Evolutionary conservation across 305 asterid genomes (phyloP), one percentile per base, ranked within the genome.

Genomic region (Petunia hybrid): DNA sequence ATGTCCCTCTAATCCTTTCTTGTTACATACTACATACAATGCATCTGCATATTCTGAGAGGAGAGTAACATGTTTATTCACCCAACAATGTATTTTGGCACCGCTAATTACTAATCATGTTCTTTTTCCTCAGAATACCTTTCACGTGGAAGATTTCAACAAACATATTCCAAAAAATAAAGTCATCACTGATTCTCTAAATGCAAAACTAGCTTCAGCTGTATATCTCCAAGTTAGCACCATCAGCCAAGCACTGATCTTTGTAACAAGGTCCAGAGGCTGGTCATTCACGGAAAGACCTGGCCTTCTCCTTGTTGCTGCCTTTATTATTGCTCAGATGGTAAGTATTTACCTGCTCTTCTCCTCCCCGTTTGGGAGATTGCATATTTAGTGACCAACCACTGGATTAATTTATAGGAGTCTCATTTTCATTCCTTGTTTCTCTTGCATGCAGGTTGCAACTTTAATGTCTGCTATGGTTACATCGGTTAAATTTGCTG

Each of bases 231-330:
- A 92, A 91, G 97, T 94, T 88, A 94, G 97, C 82, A 89, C 91
- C 59, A 89, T 92, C 68, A 94, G 98, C 77, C 97, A 92, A 82
- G 98, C 97, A 4, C 91, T 94, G 73, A 94, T 94, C 43, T 94
- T 94, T 41, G 97, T 94, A 53, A 94, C 98, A 39, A 89, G 97
- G 86, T 93, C 98, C 0, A 90, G 97, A 10, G 88, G 98, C 85
- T 94, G 98, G 97, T 94, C 98, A 4, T 94, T 13, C 40, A 88
- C 76, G 6, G 98, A 92, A 83, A 94, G 98, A 46, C 98, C 98
- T 0, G 97, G 97, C 61, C 86, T 91, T 85, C 82, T 92, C 79
- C 85, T 94, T 57, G 39, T 92, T 45, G 48, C 83, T 55, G 97
- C 98, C 64, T 94, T 94, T 87, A 0, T 89, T 42, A 79, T 94